phyloP scores from a whole-genome alignment of 148 eudicot species.

The Amaranthus hypochondriacus region DNA sequence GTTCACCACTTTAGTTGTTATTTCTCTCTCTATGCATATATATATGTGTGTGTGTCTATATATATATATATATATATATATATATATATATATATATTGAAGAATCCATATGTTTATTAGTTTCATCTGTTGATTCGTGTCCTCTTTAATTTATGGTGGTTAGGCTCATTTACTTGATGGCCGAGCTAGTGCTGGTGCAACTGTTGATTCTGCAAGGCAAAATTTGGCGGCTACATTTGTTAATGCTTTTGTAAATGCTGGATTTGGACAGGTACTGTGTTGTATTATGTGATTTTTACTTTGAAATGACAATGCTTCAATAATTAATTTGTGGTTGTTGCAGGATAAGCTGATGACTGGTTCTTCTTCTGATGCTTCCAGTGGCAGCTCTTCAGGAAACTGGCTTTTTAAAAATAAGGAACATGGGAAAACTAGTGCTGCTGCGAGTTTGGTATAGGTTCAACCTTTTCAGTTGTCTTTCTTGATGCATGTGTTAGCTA shows the following conservation, averaged over 20 bases:
- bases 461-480: not conserved
- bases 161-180: slow-evolving; percentile 97
- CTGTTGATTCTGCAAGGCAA: slow-evolving; percentile 94
- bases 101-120: not conserved
- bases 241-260: slow-evolving; percentile 98
- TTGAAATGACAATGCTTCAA: not conserved
- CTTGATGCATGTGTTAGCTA: not conserved
- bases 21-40: too few species aligned
- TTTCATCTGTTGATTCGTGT: slow-evolving; percentile 3
- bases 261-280: slow-evolving; percentile 75
- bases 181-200: slow-evolving; percentile 86
- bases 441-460: slow-evolving; percentile 84
- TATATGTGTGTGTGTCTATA: too few species aligned
- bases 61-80: not conserved
- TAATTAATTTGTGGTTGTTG: slow-evolving; percentile 15
- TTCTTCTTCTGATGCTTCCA: slow-evolving; percentile 62
- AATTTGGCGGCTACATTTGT: slow-evolving; percentile 98
- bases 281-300: not conserved
- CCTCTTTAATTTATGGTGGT: slow-evolving; percentile 3
- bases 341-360: slow-evolving; percentile 94
- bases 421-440: slow-evolving; percentile 95
- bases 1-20: too few species aligned
- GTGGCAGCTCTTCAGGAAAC: slow-evolving; percentile 66
- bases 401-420: slow-evolving; percentile 99
- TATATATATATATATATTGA: not conserved